Conservation (phyloP, 164 flowering plant genomes). For the Vitis amurensis region DNA sequence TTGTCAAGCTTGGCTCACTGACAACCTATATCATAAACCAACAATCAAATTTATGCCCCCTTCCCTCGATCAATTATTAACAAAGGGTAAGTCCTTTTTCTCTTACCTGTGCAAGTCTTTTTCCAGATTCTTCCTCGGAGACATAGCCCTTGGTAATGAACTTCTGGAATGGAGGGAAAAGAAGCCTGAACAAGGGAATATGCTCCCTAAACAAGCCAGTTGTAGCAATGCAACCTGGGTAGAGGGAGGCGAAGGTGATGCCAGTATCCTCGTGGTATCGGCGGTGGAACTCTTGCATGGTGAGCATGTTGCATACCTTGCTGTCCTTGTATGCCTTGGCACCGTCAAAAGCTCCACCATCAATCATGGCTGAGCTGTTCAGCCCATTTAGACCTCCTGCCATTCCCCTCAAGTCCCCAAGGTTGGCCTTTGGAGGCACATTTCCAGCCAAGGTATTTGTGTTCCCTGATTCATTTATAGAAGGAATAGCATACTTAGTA, state of each 20-base stretch:
- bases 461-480: constrained; percentile 54
- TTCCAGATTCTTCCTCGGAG: constrained; percentile 89
- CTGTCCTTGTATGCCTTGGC: constrained; percentile 99
- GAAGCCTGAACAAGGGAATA: constrained; percentile 84
- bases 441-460: constrained; percentile 98
- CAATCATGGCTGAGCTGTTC: constrained; percentile 89
- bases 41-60: not conserved
- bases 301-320: constrained; percentile 99
- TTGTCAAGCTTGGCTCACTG: constrained; percentile 88
- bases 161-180: constrained; percentile 99
- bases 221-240: constrained; percentile 97
- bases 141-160: constrained; percentile 95
- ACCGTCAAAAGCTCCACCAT: constrained; percentile 93
- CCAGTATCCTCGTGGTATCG: constrained; percentile 95
- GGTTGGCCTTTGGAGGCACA: constrained; percentile 98
- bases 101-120: constrained; percentile 85
- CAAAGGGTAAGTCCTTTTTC: not conserved
- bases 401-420: constrained; percentile 94
- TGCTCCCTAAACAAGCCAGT: constrained; percentile 93
- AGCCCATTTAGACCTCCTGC: constrained; percentile 81
- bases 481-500: not conserved
- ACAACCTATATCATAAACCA: constrained; percentile 59
- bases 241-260: constrained; percentile 86
- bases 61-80: not conserved
- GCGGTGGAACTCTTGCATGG: constrained; percentile 97